Percentiles rank a stretch among this genome's conserved stretches.
phyloP scores from a whole-genome alignment of 148 eudicot species.

The Rhododendron molle region DNA sequence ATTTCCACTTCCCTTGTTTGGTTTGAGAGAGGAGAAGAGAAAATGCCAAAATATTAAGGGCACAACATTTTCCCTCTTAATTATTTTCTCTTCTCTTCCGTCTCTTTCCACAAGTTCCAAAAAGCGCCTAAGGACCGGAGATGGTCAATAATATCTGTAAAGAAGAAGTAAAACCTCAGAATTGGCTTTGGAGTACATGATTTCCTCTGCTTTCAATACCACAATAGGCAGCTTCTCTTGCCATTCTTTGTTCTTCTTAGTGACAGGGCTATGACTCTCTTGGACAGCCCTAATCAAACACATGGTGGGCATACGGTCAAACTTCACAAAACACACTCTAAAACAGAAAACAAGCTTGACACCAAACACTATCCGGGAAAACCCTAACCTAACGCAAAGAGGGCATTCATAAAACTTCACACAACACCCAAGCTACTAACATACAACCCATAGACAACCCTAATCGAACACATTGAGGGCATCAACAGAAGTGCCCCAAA shows the following conservation, averaged over 20 bases:
- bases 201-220: conserved; percentile 90
- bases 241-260: conserved; percentile 91
- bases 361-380: background rate
- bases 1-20: background rate
- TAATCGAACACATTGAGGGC: conserved; percentile 51
- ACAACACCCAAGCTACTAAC: background rate
- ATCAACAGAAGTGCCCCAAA: conserved; percentile 9
- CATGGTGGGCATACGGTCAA: conserved; percentile 29
- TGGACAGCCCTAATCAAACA: conserved; percentile 69
- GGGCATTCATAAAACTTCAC: background rate
- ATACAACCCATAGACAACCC: conserved; percentile 53
- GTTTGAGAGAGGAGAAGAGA: background rate
- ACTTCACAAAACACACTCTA: background rate
- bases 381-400: background rate
- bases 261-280: conserved; percentile 53
- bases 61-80: background rate
- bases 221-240: conserved; percentile 86
- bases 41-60: background rate
- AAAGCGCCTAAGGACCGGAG: background rate
- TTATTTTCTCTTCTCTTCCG: background rate
- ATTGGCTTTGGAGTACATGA: conserved; percentile 96
- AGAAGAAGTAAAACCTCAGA: conserved; percentile 60
- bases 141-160: background rate
- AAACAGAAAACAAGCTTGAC: background rate
- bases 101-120: background rate